A percentile compares a stretch with the other conserved stretches of the same genome.
phyloP scores from a whole-genome alignment of 768 basidiomycete species.

The Russula vinacea region DNA sequence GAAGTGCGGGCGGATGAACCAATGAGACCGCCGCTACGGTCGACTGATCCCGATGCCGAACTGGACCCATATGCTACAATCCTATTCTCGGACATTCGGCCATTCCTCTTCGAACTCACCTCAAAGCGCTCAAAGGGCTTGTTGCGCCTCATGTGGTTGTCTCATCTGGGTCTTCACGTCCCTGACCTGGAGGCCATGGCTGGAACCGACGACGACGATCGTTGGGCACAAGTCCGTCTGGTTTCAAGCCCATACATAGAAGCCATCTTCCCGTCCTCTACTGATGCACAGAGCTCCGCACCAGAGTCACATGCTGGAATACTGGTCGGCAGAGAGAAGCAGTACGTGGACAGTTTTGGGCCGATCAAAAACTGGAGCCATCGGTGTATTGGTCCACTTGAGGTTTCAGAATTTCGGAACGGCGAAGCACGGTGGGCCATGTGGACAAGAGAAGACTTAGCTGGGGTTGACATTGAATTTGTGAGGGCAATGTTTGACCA shows the following conservation, averaged over 20 bases:
- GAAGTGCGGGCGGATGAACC: slow-evolving; percentile 52
- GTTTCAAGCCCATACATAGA: slow-evolving; percentile 45
- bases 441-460: slow-evolving; percentile 51
- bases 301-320: slow-evolving; percentile 65
- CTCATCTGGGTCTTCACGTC: slow-evolving; percentile 64
- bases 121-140: slow-evolving; percentile 47
- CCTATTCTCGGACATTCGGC: slow-evolving; percentile 68
- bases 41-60: slow-evolving; percentile 47
- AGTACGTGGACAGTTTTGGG: slow-evolving; percentile 59
- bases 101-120: slow-evolving; percentile 48
- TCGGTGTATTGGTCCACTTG: slow-evolving; percentile 54
- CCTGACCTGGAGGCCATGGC: slow-evolving; percentile 53
- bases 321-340: slow-evolving; percentile 61
- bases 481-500: slow-evolving; percentile 59
- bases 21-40: slow-evolving; percentile 51
- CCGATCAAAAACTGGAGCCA: slow-evolving; percentile 65
- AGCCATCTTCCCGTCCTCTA: slow-evolving; percentile 49
- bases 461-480: slow-evolving; percentile 48
- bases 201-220: slow-evolving; percentile 51
- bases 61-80: slow-evolving; percentile 71
- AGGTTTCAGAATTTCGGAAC: slow-evolving; percentile 37
- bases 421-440: slow-evolving; percentile 42
- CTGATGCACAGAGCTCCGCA: slow-evolving; percentile 38
- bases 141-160: slow-evolving; percentile 69
- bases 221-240: slow-evolving; percentile 57